Evolutionary conservation across 768 basidiomycete species (phyloP).

Genomic region (Leccinum obscurum): DNA sequence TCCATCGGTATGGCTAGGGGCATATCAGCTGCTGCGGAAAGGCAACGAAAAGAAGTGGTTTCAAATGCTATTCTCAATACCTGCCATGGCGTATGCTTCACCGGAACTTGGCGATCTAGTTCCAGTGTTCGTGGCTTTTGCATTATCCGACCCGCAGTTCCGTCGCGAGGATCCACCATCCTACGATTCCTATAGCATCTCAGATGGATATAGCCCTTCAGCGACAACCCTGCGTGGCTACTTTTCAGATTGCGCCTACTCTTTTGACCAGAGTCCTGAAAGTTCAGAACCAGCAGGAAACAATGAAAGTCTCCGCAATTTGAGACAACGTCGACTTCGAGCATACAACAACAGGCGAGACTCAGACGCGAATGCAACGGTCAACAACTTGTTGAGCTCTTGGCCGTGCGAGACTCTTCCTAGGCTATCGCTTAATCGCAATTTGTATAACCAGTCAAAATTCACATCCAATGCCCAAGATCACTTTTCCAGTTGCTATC

Average conservation of each 20-base stretch:
- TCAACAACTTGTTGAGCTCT: constrained; percentile 1
- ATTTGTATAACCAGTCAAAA: not conserved
- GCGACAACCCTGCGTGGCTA: not conserved
- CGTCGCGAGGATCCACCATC: constrained; percentile 12
- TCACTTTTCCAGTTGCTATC: constrained; percentile 15
- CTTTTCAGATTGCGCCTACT: not conserved
- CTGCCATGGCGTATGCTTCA: not conserved
- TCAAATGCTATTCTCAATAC: not conserved
- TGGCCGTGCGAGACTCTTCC: constrained; percentile 17
- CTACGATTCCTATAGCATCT: constrained; percentile 9
- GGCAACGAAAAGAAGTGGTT: not conserved
- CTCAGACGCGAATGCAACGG: constrained; percentile 5
- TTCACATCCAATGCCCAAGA: not conserved
- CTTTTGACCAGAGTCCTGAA: constrained; percentile 11
- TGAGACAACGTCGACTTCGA: not conserved
- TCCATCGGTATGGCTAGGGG: constrained; percentile 23
- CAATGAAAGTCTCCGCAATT: not conserved
- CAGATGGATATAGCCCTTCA: constrained; percentile 10
- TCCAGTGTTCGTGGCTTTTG: constrained; percentile 28
- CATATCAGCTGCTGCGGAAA: constrained; percentile 26
- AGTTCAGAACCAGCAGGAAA: not conserved
- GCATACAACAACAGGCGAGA: constrained; percentile 1
- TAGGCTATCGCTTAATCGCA: not conserved
- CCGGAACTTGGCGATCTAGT: not conserved
- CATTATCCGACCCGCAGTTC: constrained; percentile 10